Base-by-base conservation (phyloP, 2,329 filamentous ascomycete genomes). In the Botrytis tulipae region DNA sequence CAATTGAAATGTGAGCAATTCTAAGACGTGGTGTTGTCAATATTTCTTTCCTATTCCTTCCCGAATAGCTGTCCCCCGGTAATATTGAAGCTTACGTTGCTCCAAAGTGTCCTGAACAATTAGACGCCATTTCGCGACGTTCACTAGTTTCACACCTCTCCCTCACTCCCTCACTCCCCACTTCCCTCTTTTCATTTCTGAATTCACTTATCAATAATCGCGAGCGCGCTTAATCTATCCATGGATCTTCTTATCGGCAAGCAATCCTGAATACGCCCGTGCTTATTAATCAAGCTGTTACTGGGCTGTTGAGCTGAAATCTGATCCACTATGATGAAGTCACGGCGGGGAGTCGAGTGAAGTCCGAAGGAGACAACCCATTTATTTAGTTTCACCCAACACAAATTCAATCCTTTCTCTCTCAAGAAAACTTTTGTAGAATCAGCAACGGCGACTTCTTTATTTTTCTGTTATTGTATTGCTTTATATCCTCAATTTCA, bases 31-130 rank as follows among this genome's bases (percentile, higher is more conserved):
- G 46, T 51, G 70, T 66, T 73, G 59, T 59, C 54, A 54, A 57
- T 42, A n/a, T 42, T 42, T 66, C 60, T 42, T 51, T 66, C 60
- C 40, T 68, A n/a, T 57, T 68, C 25, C 48, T 60, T 63, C 57
- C 60, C 60, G 54, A 6, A 32, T 42, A 66, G 60, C 70, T 67
- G 70, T 67, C 37, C 35, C 46, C 46, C 37, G 12, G 60, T 29
- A 65, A 74, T 71, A 75, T 75, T 70, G 61, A 69, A 78, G 76
- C 78, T 78, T 77, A 78, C 77, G 77, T 76, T 72, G 74, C 71
- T 73, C 71, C 57, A 72, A 76, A 74, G 74, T 78, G 77, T 77
- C 75, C 75, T 77, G 68, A 73, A 71, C 66, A 57, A 63, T 66
- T 65, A 63, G 57, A 54, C 70, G 70, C 59, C 44, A 54, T 40